Evolutionary conservation across 176 grass and related monocot genomes (phyloP).

Genomic region (Carex cristatella): DNA sequence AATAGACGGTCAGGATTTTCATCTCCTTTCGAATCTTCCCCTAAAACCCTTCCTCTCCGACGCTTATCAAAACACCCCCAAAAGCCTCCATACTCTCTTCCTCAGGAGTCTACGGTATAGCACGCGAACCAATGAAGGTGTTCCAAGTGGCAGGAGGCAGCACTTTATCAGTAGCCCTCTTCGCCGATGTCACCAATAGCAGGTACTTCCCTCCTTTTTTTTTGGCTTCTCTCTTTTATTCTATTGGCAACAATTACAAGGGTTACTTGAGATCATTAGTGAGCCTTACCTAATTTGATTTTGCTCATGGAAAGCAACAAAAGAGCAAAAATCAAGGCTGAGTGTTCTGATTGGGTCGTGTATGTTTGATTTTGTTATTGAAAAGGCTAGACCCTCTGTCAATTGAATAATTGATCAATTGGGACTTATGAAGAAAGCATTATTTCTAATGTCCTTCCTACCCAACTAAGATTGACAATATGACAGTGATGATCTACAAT

Average conservation of each 20-base stretch:
- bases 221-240: neutral
- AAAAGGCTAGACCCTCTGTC: neutral
- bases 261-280: neutral
- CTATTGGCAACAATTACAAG: neutral
- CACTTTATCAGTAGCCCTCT: constrained; percentile 55
- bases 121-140: constrained; percentile 34
- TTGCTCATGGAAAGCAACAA: neutral
- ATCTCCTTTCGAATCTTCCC: neutral
- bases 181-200: constrained; percentile 74
- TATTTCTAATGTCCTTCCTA: neutral
- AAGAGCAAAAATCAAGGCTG: neutral
- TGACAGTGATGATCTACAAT: too few species aligned
- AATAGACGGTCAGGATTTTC: neutral
- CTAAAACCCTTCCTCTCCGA: neutral
- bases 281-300: neutral
- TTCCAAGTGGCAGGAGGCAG: constrained; percentile 35
- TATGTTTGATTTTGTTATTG: too few species aligned
- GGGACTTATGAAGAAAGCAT: neutral
- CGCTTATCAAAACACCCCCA: too few species aligned
- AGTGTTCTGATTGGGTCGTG: too few species aligned
- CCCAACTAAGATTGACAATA: neutral
- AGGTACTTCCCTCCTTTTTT: constrained; percentile 9
- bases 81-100: neutral
- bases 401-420: neutral
- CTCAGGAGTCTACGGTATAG: neutral